Conservation (phyloP, 2,329 filamentous ascomycete genomes). For the Calonectria hawksworthii region DNA sequence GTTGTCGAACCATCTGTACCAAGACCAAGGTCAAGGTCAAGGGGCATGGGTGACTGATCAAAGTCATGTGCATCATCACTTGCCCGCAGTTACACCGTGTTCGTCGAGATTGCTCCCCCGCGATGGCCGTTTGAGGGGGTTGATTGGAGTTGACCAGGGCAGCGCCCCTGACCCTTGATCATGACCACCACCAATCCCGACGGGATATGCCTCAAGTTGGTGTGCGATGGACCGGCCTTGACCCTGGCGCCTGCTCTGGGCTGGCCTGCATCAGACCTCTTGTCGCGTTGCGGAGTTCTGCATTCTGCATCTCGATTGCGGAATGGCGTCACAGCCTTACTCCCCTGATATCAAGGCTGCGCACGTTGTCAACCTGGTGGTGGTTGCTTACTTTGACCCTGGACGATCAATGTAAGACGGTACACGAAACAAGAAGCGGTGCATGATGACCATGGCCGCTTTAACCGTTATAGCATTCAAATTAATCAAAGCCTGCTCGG, state of each 20-base stretch:
- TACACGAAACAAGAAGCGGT: constrained; percentile 4
- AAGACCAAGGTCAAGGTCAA: background rate
- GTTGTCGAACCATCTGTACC: constrained; percentile 18
- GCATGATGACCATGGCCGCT: constrained; percentile 4
- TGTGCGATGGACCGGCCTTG: background rate
- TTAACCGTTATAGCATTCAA: constrained; percentile 17
- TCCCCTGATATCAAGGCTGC: constrained; percentile 18
- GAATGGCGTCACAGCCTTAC: constrained; percentile 24
- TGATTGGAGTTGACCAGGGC: constrained; percentile 20
- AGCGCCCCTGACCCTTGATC: constrained; percentile 14
- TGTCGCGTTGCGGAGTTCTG: background rate
- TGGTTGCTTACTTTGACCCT: constrained; percentile 17
- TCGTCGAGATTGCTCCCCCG: background rate
- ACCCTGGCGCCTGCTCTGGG: constrained; percentile 19
- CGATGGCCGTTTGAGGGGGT: constrained; percentile 10
- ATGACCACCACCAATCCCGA: constrained; percentile 15
- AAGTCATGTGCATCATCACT: constrained; percentile 24
- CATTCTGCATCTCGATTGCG: constrained; percentile 7
- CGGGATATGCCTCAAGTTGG: background rate
- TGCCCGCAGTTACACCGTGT: constrained; percentile 11
- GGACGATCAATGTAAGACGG: constrained; percentile 24
- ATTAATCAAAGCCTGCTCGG: constrained; percentile 21
- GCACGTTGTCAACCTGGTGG: constrained; percentile 4
- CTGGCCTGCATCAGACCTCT: constrained; percentile 11
- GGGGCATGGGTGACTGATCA: constrained; percentile 7